Evolutionary conservation across 139 green algal genomes (phyloP), one percentile per base, ranked within the genome.

Genomic region (Picochlorum costavermella): DNA sequence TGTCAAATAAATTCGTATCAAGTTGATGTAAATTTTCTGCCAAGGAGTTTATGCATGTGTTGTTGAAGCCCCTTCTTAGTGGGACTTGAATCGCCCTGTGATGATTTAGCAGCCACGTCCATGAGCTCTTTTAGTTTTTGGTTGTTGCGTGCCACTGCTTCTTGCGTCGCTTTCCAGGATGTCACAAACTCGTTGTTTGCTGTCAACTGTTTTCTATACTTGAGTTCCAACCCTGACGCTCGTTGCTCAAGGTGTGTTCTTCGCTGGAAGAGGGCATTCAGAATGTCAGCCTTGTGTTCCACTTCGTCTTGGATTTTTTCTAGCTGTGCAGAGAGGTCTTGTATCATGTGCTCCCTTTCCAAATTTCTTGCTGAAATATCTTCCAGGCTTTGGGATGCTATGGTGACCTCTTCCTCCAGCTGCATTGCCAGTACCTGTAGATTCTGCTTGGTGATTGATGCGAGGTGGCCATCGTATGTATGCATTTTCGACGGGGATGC

Each of bases 21-120:
- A 12, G 8, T 40, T 40, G 33, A 40, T 40, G 33, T 40, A 40
- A 40, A 40, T 40, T 40, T 40, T 40, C 33, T 40, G 33, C 33
- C 33, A 40, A 40, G 9, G 2, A 40, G 33, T 40, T 8, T 40
- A 40, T 40, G 33, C 33, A 20, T 11, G 9, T 53, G 46, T 23
- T 53, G 46, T 23, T 53, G n/a, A 53, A 53, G 20, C 20, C 17
- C 33, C 33, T 8, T 40, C 46, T 53, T 53, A 9, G 46, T 53
- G n/a, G 46, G 46, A 53, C 46, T 53, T 25, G 33, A 40, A 40
- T 53, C 46, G 46, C 17, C 17, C 46, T 53, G 46, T 53, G 46
- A 53, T 53, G 46, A 53, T 53, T 20, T 20, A 10, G 9, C 17
- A 53, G 46, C 46, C n/a, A 53, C 11, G 10, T 20, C n/a, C 46